A percentile compares a stretch with the other conserved stretches of the same genome.
phyloP scores from a whole-genome alignment of 345 rosid genomes.

The Excoecaria cochinchinensis region DNA sequence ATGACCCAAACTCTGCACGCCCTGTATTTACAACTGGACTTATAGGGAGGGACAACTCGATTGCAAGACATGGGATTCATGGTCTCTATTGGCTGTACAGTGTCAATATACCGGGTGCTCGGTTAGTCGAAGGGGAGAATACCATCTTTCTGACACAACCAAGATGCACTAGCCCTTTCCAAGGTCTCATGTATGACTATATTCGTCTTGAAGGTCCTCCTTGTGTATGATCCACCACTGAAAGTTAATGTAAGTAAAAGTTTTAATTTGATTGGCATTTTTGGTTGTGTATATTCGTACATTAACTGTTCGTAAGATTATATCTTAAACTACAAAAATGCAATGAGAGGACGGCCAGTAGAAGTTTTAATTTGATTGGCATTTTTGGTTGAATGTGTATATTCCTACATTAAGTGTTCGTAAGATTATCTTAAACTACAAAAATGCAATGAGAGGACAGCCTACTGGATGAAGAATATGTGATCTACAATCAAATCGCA shows the following conservation, averaged over 20 bases:
- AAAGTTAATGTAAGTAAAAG: slow-evolving; percentile 4
- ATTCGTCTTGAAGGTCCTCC: slow-evolving; percentile 29
- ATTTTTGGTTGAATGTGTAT: neutral
- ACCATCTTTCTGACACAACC: slow-evolving; percentile 23
- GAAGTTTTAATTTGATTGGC: neutral
- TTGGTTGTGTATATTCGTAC: neutral
- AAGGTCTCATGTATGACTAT: slow-evolving; percentile 32
- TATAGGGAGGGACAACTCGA: slow-evolving; percentile 30
- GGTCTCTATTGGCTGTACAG: slow-evolving; percentile 28
- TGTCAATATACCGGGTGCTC: slow-evolving; percentile 16
- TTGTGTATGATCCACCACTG: neutral
- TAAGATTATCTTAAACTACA: neutral
- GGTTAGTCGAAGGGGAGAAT: slow-evolving; percentile 21
- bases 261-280: neutral
- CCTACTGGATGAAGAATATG: neutral
- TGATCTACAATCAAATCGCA: neutral
- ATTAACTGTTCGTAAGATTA: neutral
- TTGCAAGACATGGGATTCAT: slow-evolving; percentile 35
- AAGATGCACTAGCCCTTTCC: slow-evolving; percentile 24
- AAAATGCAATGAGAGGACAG: neutral
- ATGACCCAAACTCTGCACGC: slow-evolving; percentile 6
- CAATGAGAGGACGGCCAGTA: neutral
- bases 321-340: neutral
- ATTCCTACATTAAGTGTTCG: neutral
- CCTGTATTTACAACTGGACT: slow-evolving; percentile 26